Conservation (phyloP, 1,284 basidiomycete species). For the Naganishia cerealis region DNA sequence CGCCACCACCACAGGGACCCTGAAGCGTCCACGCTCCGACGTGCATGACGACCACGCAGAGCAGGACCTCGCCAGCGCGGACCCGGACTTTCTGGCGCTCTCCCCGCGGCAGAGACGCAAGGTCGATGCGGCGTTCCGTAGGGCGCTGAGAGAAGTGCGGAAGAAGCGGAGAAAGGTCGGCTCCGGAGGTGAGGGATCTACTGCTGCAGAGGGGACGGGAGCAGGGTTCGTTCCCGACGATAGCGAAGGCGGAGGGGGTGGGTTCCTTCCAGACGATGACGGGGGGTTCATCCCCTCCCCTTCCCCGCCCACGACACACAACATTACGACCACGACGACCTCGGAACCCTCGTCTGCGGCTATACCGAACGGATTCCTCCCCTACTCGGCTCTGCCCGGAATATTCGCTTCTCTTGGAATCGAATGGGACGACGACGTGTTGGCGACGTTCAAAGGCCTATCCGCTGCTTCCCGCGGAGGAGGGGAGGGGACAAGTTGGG, state of each 20-base stretch:
- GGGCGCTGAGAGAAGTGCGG: constrained; percentile 33
- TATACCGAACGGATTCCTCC: constrained; percentile 39
- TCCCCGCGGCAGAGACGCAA: constrained; percentile 38
- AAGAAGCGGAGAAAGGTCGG: constrained; percentile 37
- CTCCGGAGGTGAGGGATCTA: constrained; percentile 15
- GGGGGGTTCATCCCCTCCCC: constrained; percentile 15
- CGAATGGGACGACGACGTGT: constrained; percentile 51
- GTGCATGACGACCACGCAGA: not conserved
- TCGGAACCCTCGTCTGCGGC: constrained; percentile 9
- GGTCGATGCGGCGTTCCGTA: constrained; percentile 49
- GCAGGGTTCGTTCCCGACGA: constrained; percentile 35
- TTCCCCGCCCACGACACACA: not conserved
- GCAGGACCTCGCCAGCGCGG: constrained; percentile 36
- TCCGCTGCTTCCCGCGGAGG: constrained; percentile 8
- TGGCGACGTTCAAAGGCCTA: constrained; percentile 44
- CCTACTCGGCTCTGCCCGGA: constrained; percentile 39
- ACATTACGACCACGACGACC: not conserved
- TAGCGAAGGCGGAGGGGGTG: constrained; percentile 38
- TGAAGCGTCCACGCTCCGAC: not conserved
- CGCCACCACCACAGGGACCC: constrained; percentile 6
- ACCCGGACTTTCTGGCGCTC: constrained; percentile 51
- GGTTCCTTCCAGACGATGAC: constrained; percentile 35
- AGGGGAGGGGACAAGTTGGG: not conserved
- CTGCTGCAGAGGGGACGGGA: constrained; percentile 28
- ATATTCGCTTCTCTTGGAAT: constrained; percentile 45